Base-by-base conservation (phyloP, 1,284 basidiomycete species). In the Pterulicium gracile region DNA sequence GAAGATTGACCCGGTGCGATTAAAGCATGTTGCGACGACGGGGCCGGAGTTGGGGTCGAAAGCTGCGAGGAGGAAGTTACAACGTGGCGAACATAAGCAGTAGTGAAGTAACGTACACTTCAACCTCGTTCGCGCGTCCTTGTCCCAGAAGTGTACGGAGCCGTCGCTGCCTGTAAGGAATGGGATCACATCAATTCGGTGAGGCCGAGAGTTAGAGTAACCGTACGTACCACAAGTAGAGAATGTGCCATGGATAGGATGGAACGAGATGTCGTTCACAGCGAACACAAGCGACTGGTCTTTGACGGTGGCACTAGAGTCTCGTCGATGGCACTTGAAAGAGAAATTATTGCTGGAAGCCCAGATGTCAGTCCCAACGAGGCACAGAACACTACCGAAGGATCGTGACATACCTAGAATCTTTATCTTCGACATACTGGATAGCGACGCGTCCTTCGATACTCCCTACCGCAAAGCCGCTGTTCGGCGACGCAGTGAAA, bases 371-470 rank as follows among this genome's bases (percentile, higher is more conserved):
- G 27, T 32, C n/a, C 7, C 7, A 41, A 41, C 10, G 19, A 14
- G 44, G 15, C 7, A 3, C 14, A 24, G 24, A 13, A 17, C 27
- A 27, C 17, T 13, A 23, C 21, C 39, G 14, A 47, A 18, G 22
- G 17, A 24, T 19, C 12, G 24, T 24, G 13, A 53, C 69, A 54
- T 52, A 77, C 72, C 61, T 57, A 43, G 64, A 61, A 47, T 79
- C 70, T 54, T 80, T 79, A 3, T 81, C 79, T 49, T 82, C 79
- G 2, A 83, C 88, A 61, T 63, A 96, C 87, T 98, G 95, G 51
- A 98, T 93, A 1, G 90, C 94, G 0, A 98, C 92, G 44, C 95
- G 76, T 5, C 95, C 95, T 65, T 98, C 95, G 10, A 97, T 82
- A 59, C 91, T 94, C 14, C 95, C 95, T 0, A 98, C 75, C 0